Evolutionary conservation across 768 basidiomycete genomes (phyloP), one percentile per base, ranked within the genome.

Genomic region (Ramaria sp.): DNA sequence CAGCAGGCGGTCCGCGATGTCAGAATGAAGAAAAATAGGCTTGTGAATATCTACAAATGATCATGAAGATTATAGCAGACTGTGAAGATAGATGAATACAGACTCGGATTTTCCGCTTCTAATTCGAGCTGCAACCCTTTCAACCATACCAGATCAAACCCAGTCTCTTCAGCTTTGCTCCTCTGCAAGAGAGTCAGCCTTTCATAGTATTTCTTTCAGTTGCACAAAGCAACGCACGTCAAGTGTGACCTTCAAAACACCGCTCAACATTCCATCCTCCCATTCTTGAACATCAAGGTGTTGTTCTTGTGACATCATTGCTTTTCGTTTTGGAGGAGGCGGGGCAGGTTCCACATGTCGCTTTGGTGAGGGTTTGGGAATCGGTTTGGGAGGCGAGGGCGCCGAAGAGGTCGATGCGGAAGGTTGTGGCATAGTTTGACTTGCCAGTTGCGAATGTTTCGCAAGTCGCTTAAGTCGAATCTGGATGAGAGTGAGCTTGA

Each of bases 401-500:
- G 66, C 60, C 12, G 72, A 48, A 9, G 73, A 62, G 12, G 72
- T 56, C 12, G 73, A 62, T 10, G 77, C 63, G 8, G 77, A 66
- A 0, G 75, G 62, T 12, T 59, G 65, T 28, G 73, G 57, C 48
- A 60, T 32, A 16, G 8, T 60, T 24, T 65, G 50, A 37, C 69
- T 69, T 39, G 70, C 58, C 41, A 69, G 61, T 37, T 64, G 71
- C 63, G 87, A 85, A 7, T 97, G 75, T 66, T 88, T 90, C 30
- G 88, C 92, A 50, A 98, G 76, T 54, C 94, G 82, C 69, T 95
- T 95, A 66, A 90, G 71, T 59, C 92, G 88, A 64, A 96, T 95
- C 93, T 95, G 61, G 28, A 41, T 50, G 52, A 56, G 28, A 56
- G 34, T 28, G 28, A 30, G 45, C 38, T 13, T 34, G 39, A 30